Base-by-base conservation (phyloP, 495 filamentous ascomycete genomes). In the Cetradonia linearis region DNA sequence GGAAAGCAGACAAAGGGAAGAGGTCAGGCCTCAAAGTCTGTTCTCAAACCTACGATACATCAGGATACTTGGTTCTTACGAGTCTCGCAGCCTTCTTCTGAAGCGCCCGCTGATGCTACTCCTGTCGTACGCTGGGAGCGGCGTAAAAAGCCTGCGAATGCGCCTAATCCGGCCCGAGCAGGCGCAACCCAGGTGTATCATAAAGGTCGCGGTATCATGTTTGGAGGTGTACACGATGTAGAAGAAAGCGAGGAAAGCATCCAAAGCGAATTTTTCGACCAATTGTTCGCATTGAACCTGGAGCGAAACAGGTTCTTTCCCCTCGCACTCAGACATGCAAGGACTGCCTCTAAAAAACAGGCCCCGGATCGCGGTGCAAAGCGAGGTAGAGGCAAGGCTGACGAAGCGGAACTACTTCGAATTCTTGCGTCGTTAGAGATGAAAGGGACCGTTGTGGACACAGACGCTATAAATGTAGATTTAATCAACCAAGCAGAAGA, bases 231-330 rank as follows among this genome's bases (percentile, higher is more conserved):
- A 7, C 87, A 95, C 61, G 93, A 97, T 66, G 86, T 95, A 1
- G 91, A 95, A 68, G 80, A 95, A 68, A 94, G 80, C 63, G 93
- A 98, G 68, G 93, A 98, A 72, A 90, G 87, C 13, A 91, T 98
- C 42, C 90, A 97, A 20, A 93, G 88, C 67, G 89, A 96, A 67
- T 98, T 98, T 72, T 97, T 97, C 70, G 89, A 96, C 67, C 77
- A 80, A 36, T 70, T 96, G 23, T 92, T 84, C 66, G 88, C 89
- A 23, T 97, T 90, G 88, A 95, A 91, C 63, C 85, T 91, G 27
- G 93, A 98, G 62, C 80, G 91, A 44, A 98, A 98, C 63, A 80
- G 93, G 11, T 98, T 93, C 72, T 96, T 96, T 71, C 87, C 83
- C 10, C 73, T 97, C 52, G 74, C 72, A n/a, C 73, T 97, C 47